Conservation (phyloP, 805 yeast genomes). For the Candida michaelii region DNA sequence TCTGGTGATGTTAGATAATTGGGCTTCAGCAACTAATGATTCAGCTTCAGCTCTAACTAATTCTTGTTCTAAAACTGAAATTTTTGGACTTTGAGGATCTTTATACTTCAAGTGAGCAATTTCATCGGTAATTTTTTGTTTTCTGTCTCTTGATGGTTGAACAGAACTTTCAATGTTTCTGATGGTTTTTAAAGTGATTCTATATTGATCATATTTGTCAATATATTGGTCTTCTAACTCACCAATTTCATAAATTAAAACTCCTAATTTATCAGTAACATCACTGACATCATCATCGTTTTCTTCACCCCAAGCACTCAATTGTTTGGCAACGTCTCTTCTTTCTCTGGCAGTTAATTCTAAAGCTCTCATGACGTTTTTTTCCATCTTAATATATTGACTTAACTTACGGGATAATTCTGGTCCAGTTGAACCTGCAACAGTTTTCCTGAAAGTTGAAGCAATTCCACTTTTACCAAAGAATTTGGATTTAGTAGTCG, state of each 20-base stretch:
- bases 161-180: constrained; percentile 86
- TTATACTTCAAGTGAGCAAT: constrained; percentile 82
- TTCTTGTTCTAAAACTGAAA: constrained; percentile 81
- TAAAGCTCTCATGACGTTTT: constrained; percentile 75
- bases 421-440: constrained; percentile 81
- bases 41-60: constrained; percentile 91
- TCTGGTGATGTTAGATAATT: constrained; percentile 83
- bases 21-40: constrained; percentile 88
- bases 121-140: constrained; percentile 80
- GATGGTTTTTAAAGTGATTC: constrained; percentile 76
- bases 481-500: constrained; percentile 84
- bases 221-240: constrained; percentile 86
- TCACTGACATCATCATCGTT: constrained; percentile 85
- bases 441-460: constrained; percentile 61
- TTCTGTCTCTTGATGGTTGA: constrained; percentile 85
- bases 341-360: constrained; percentile 77
- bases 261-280: constrained; percentile 85
- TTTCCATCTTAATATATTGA: constrained; percentile 76
- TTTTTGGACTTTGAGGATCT: constrained; percentile 82
- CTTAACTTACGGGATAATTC: constrained; percentile 74
- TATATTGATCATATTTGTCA: constrained; percentile 82
- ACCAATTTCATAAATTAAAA: constrained; percentile 76
- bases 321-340: constrained; percentile 78
- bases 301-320: constrained; percentile 84
- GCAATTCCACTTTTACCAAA: constrained; percentile 79